Evolutionary conservation across 352 stramenopile genomes (phyloP).

Genomic region (Phytophthora brassicae): DNA sequence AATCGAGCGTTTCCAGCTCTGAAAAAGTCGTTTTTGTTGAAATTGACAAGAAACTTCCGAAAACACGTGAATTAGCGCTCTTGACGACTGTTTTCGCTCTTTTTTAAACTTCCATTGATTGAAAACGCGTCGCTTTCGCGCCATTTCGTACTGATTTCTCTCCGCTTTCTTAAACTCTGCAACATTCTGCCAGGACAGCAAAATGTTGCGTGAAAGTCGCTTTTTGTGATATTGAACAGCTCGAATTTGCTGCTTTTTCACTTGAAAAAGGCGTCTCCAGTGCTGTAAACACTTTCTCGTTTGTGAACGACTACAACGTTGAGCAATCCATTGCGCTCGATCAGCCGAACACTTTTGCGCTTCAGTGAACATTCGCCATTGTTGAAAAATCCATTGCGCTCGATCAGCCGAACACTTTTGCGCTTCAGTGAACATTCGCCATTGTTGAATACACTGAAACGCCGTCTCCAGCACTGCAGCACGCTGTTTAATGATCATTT

Average conservation of each 20-base stretch:
- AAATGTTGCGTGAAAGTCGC: conserved; percentile 1
- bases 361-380: conserved; percentile 39
- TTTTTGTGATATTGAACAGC: neutral
- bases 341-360: conserved; percentile 26
- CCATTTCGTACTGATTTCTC: conserved; percentile 10
- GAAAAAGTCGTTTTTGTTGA: neutral
- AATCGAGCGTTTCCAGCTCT: conserved; percentile 8
- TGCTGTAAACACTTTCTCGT: conserved; percentile 19
- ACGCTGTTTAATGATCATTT: conserved; percentile 25
- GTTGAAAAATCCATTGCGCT: no score
- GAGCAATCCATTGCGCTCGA: conserved; percentile 42
- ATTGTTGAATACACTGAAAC: conserved; percentile 50
- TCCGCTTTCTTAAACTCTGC: neutral
- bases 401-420: conserved; percentile 32
- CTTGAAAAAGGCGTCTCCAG: conserved; percentile 29
- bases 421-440: conserved; percentile 32
- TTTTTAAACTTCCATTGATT: conserved; percentile 10
- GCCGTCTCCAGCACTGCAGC: conserved; percentile 33
- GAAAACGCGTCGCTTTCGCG: conserved; percentile 11
- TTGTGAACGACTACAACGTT: conserved; percentile 23
- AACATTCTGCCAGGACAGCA: conserved; percentile 11
- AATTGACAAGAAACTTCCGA: neutral
- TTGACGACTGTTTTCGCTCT: conserved; percentile 12
- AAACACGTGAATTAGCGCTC: conserved; percentile 16
- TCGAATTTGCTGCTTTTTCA: conserved; percentile 2